Base-by-base conservation (phyloP, 202 grass and related monocot genomes). In the Brachypodium distachyon region DNA sequence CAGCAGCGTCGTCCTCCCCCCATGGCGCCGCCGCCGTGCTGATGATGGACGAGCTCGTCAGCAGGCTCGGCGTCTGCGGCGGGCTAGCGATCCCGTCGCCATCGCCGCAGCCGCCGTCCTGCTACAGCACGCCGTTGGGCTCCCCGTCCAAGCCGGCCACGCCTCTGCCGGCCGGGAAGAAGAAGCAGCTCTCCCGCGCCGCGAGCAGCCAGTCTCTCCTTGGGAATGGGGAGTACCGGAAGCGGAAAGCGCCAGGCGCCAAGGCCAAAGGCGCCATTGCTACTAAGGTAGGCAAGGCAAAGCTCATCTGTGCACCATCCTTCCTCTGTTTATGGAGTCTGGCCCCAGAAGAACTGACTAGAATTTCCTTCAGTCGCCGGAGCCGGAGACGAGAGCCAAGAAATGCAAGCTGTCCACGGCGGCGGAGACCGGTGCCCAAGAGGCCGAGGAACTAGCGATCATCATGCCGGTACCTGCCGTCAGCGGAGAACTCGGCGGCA, bases 21-120 rank as follows among this genome's bases (percentile, higher is more conserved):
- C n/a, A n/a, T n/a, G n/a, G n/a, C 9, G 21, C n/a, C 3, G 71
- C 81, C 49, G 85, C 54, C 72, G n/a, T 41, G n/a, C 55, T n/a
- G n/a, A n/a, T 91, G 12, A 74, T 89, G 67, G 72, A 78, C 1
- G 77, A 91, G 74, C 61, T 94, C 14, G 87, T 85, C 13, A 78
- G 88, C 55, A 64, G 88, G 41, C 80, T 91, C 12, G 83, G 71
- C 19, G 87, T 88, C 51, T 84, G 88, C 67, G 80, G 65, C 23
- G 49, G 23, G 9, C 46, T 38, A 0, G 27, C 26, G 13, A 25
- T 22, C 3, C 23, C n/a, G 1, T 17, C 14, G 33, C 40, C 34
- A 66, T 70, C 76, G 10, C 67, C 85, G 54, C 32, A 60, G 14
- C 68, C 82, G 77, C 73, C 77, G 16, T 91, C 92, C 2, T 87